phyloP scores from a whole-genome alignment of 2,329 filamentous ascomycete genomes.

The Talaromyces sp. region DNA sequence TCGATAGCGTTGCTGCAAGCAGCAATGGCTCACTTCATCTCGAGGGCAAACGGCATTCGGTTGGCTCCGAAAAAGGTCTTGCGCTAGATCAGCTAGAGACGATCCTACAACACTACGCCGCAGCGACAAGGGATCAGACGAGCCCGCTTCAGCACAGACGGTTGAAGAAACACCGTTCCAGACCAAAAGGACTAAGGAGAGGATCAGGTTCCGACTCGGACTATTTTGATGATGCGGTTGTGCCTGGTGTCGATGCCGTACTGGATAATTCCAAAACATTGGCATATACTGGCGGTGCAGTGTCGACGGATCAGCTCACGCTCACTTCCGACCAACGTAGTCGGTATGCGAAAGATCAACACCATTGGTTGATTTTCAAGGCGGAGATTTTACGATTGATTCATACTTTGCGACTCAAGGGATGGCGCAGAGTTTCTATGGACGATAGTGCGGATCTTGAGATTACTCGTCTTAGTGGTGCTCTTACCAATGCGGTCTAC shows the following conservation, averaged over 20 bases:
- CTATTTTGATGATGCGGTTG: constrained; percentile 74
- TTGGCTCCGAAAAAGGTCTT: constrained; percentile 64
- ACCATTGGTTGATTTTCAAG: constrained; percentile 84
- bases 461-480: constrained; percentile 65
- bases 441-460: constrained; percentile 43
- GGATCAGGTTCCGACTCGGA: constrained; percentile 78
- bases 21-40: constrained; percentile 27
- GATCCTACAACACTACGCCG: constrained; percentile 54
- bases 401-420: constrained; percentile 84
- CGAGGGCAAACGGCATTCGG: constrained; percentile 46
- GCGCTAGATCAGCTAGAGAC: constrained; percentile 77
- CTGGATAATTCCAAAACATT: constrained; percentile 90
- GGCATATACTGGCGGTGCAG: constrained; percentile 62
- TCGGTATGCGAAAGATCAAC: constrained; percentile 63
- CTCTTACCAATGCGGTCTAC: constrained; percentile 94
- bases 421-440: constrained; percentile 77
- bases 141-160: constrained; percentile 24
- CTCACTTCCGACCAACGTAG: constrained; percentile 44
- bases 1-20: constrained; percentile 40
- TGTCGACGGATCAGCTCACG: constrained; percentile 43
- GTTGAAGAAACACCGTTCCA: constrained; percentile 32
- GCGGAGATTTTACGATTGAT: constrained; percentile 84
- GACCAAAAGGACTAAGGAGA: constrained; percentile 35
- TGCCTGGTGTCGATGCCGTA: constrained; percentile 77
- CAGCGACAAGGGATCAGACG: constrained; percentile 29